Evolutionary conservation across 495 filamentous ascomycete genomes (phyloP).

Genomic region (Penicillium cataractarum): DNA sequence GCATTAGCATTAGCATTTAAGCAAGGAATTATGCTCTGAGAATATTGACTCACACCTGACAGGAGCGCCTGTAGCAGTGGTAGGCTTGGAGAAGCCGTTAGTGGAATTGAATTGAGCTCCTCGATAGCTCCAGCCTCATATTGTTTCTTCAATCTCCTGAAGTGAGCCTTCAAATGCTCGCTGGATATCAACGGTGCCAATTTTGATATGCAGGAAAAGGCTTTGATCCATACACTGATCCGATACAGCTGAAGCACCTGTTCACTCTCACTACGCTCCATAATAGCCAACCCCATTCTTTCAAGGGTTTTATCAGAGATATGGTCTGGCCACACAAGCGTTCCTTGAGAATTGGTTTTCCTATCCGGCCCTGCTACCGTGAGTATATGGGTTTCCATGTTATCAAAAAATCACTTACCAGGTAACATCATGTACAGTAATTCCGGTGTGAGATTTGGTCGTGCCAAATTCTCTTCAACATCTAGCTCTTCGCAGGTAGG

Average conservation of each 20-base stretch:
- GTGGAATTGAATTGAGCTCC: constrained; percentile 26
- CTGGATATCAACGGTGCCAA: constrained; percentile 28
- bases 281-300: constrained; percentile 33
- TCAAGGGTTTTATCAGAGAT: constrained; percentile 31
- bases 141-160: constrained; percentile 27
- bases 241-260: constrained; percentile 28
- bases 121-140: constrained; percentile 28
- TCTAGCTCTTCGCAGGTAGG: constrained; percentile 17
- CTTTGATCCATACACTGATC: constrained; percentile 32
- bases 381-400: background rate
- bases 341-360: constrained; percentile 31
- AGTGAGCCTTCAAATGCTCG: constrained; percentile 23
- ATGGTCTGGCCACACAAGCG: constrained; percentile 34
- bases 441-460: constrained; percentile 32
- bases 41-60: constrained; percentile 27
- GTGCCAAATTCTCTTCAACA: constrained; percentile 15
- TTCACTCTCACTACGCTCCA: constrained; percentile 29
- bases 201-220: constrained; percentile 28
- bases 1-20: constrained; percentile 2
- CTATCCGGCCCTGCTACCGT: constrained; percentile 25
- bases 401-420: constrained; percentile 14
- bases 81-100: constrained; percentile 31
- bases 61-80: constrained; percentile 32
- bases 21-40: background rate
- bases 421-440: constrained; percentile 36